Base-by-base conservation (phyloP, 2,329 filamentous ascomycete genomes). In the Thelonectria blattea region DNA sequence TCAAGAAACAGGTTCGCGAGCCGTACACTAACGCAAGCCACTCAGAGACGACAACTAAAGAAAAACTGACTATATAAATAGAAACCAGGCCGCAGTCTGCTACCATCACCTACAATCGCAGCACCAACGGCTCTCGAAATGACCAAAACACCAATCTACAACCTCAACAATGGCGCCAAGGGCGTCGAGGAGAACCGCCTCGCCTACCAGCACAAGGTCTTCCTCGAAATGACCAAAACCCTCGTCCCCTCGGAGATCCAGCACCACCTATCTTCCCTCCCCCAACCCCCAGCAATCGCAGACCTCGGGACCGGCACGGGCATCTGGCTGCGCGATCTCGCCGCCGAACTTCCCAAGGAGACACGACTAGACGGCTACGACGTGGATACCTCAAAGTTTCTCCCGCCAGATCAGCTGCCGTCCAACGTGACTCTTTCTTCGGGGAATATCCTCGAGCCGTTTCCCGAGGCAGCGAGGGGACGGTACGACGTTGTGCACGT, bases 271-370 rank as follows among this genome's bases (percentile, higher is more conserved):
- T 18, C 18, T 45, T 45, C 42, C 5, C 15, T 17, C 42, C n/a
- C 12, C 22, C 32, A 18, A 7, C 10, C 32, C 1, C 17, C 42
- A 3, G 41, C 37, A 7, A 46, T 68, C 18, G 65, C 64, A 3
- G 64, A 67, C 39, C 34, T 68, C 5, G 61, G 46, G 12, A 62
- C 64, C 3, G 67, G 65, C n/a, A 68, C 65, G 1, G 66, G 60
- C 3, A 52, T 69, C n/a, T 69, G 66, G 65, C 66, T 68, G 12
- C 43, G 22, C 10, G 63, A 67, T 30, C 51, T 68, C 27, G 63
- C 66, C 7, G 20, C 45, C 4, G 39, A 51, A 14, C 50, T 69
- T 4, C 59, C 65, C 1, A 15, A 34, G 2, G 32, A 52, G 9
- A 42, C 65, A 14, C 46, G 55, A 18, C 45, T 69, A 8, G 43